Conservation (phyloP, 139 green algal genomes). For the Volvox reticuliferus region DNA sequence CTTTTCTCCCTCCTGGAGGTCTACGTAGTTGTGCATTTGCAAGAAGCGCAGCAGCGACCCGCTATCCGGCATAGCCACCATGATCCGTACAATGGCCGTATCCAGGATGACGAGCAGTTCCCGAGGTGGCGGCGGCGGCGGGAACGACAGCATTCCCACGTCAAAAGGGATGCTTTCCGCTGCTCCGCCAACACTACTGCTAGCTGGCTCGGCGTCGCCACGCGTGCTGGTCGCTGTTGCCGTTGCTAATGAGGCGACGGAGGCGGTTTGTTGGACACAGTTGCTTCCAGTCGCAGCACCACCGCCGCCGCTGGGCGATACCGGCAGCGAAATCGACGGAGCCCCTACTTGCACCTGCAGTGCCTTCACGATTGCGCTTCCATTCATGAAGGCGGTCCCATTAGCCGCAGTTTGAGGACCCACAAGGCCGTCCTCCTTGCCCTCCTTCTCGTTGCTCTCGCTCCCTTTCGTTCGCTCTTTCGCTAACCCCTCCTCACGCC, state of each 20-base stretch:
- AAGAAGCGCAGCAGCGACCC: constrained; percentile 83
- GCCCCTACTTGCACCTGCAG: no score
- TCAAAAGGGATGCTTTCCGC: background rate
- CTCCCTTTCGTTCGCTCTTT: background rate
- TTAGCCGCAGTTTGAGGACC: background rate
- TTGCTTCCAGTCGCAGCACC: no score
- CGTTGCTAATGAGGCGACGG: background rate
- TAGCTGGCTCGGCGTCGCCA: background rate
- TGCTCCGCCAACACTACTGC: background rate
- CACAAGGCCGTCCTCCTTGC: background rate
- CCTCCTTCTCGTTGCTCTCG: no score
- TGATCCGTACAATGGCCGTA: constrained; percentile 82
- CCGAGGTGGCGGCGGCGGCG: background rate
- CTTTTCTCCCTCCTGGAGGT: constrained; percentile 70
- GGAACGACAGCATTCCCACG: background rate
- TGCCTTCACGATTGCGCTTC: no score
- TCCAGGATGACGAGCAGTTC: constrained; percentile 70
- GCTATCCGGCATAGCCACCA: constrained; percentile 81
- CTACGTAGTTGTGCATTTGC: constrained; percentile 77
- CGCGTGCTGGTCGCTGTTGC: background rate
- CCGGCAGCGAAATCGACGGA: no score
- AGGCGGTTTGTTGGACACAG: no score
- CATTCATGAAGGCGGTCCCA: no score
- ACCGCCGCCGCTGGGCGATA: no score
- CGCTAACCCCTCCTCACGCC: background rate